Evolutionary conservation across 2,329 filamentous ascomycete species (phyloP).

Genomic region (Beauveria bassiana): DNA sequence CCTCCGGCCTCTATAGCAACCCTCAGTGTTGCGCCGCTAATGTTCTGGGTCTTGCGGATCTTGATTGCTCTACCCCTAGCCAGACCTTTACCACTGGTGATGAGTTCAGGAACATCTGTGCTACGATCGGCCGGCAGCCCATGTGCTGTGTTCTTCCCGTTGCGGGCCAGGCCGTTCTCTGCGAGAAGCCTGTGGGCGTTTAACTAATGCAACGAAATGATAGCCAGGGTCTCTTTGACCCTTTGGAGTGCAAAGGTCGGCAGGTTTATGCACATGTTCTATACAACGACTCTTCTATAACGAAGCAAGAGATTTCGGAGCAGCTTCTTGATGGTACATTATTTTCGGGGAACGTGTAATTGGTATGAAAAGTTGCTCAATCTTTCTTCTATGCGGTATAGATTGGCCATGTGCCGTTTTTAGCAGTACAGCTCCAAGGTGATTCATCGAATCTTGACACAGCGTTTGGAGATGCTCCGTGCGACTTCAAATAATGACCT

Average conservation of each 20-base stretch:
- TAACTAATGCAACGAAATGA: background rate
- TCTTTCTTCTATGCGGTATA: background rate
- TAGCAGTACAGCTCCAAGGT: slow-evolving; percentile 4
- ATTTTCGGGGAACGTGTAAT: background rate
- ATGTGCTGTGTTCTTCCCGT: slow-evolving; percentile 48
- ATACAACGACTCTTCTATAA: background rate
- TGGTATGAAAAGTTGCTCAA: background rate
- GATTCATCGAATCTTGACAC: background rate
- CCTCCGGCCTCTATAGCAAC: slow-evolving; percentile 17
- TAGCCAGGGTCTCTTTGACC: background rate
- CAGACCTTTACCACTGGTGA: accelerated
- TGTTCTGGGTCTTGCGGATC: slow-evolving; percentile 37
- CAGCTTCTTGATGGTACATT: background rate
- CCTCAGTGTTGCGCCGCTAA: slow-evolving; percentile 41
- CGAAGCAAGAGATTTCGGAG: background rate
- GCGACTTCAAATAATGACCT: no score
- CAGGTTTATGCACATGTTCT: background rate
- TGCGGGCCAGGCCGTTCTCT: background rate
- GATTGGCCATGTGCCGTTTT: background rate
- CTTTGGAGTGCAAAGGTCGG: background rate
- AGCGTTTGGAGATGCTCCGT: no score
- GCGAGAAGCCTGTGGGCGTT: background rate
- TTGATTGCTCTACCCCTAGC: slow-evolving; percentile 30
- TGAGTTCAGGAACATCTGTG: slow-evolving; percentile 24
- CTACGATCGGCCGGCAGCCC: slow-evolving; percentile 38